phyloP scores from a whole-genome alignment of 306 rosid genomes.

The Quercus glauca region DNA sequence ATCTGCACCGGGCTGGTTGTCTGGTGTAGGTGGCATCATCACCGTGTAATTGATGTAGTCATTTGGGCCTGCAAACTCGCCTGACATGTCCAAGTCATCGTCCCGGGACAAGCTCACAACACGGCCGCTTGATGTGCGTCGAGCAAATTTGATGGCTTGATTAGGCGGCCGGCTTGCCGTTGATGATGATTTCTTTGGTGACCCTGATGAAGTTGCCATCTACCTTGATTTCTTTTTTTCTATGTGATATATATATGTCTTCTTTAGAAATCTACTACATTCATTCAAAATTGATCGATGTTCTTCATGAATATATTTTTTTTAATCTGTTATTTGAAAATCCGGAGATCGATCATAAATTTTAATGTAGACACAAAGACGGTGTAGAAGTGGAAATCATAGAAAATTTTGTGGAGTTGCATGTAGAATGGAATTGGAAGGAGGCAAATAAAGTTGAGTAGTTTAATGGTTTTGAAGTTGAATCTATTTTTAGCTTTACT shows the following conservation, averaged over 20 bases:
- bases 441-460: conserved; percentile 8
- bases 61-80: conserved; percentile 47
- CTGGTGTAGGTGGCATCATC: conserved; percentile 84
- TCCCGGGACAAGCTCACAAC: conserved; percentile 61
- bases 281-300: neutral
- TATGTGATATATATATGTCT: neutral
- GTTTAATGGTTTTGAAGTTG: conserved; percentile 32
- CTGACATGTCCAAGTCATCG: conserved; percentile 55
- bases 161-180: conserved; percentile 39
- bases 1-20: conserved; percentile 55
- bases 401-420: neutral
- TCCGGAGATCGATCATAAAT: neutral
- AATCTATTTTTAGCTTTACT: conserved; percentile 18
- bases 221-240: neutral
- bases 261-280: neutral
- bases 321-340: neutral
- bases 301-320: neutral
- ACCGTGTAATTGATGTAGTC: conserved; percentile 82
- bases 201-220: conserved; percentile 35
- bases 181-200: conserved; percentile 36
- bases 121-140: conserved; percentile 67
- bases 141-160: conserved; percentile 43
- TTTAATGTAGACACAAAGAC: neutral
- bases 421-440: conserved; percentile 4
- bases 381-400: neutral